Conservation (phyloP, 148 eudicot species). For the Amaranthus hypochondriacus region DNA sequence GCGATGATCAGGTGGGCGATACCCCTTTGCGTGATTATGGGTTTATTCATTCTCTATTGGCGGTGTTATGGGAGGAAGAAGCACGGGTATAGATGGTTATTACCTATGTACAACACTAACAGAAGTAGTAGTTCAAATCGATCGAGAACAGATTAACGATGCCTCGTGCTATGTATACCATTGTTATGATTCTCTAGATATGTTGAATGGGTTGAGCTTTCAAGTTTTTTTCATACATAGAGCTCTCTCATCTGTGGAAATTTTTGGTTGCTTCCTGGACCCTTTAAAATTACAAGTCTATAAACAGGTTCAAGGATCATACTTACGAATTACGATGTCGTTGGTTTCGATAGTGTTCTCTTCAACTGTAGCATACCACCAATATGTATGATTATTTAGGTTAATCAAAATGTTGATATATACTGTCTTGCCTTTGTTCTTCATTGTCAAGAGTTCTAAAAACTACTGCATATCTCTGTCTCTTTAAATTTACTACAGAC, state of each 20-base stretch:
- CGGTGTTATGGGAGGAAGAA: constrained; percentile 80
- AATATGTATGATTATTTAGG: constrained; percentile 10
- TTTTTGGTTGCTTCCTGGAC: constrained; percentile 17
- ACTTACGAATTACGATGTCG: background rate
- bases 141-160: constrained; percentile 60
- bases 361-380: constrained; percentile 11
- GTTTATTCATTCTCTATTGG: constrained; percentile 67
- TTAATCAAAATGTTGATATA: background rate
- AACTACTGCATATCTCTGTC: too few species aligned
- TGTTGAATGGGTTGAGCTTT: constrained; percentile 20
- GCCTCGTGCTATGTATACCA: constrained; percentile 16
- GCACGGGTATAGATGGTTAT: constrained; percentile 52
- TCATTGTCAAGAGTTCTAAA: too few species aligned
- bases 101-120: constrained; percentile 65
- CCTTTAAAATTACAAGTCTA: constrained; percentile 15
- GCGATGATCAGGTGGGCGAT: constrained; percentile 83
- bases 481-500: too few species aligned
- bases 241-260: constrained; percentile 10
- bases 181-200: background rate
- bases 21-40: constrained; percentile 48
- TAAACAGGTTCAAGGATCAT: constrained; percentile 13
- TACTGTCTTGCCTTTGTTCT: too few species aligned
- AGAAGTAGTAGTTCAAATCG: constrained; percentile 43
- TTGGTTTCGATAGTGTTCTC: background rate
- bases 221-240: constrained; percentile 15